These are phyloP conservation scores for Aleurites moluccanus DNA, from an alignment of 441 rosid genomes.

Conservation along the genomic window DNA sequence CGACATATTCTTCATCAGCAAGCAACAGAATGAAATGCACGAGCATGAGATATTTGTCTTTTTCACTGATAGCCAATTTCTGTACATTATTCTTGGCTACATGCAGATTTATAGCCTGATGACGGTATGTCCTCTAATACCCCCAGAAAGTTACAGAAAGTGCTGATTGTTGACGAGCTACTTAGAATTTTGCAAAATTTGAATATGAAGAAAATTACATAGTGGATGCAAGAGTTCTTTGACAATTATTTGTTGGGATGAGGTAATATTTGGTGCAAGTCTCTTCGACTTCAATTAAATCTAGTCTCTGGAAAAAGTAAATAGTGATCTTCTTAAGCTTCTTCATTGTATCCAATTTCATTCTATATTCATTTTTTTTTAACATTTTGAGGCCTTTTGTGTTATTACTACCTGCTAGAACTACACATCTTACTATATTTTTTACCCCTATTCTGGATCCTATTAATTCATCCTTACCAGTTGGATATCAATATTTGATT, in stretches of 20 bases:
- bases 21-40: conserved; percentile 39
- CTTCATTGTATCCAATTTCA: conserved; percentile 22
- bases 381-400: conserved; percentile 26
- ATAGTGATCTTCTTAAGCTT: conserved; percentile 9
- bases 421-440: not conserved
- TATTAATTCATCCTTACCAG: not conserved
- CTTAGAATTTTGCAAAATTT: not conserved
- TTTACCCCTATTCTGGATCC: not conserved
- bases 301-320: conserved; percentile 10
- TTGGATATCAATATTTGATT: conserved; percentile 10
- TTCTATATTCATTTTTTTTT: conserved; percentile 24
- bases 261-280: conserved; percentile 17
- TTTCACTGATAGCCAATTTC: conserved; percentile 15
- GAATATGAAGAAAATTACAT: conserved; percentile 1
- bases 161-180: not conserved
- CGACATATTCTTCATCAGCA: conserved; percentile 43
- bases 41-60: not conserved
- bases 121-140: conserved; percentile 18
- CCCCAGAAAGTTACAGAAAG: conserved; percentile 17
- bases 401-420: conserved; percentile 16
- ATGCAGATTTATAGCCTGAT: conserved; percentile 10
- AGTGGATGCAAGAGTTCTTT: not conserved
- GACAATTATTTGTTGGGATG: conserved; percentile 4
- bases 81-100: conserved; percentile 31
- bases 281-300: not conserved